Evolutionary conservation across 176 grass and related monocot species (phyloP), one percentile per base, ranked within the genome.

Genomic region (Oryza longistaminata): DNA sequence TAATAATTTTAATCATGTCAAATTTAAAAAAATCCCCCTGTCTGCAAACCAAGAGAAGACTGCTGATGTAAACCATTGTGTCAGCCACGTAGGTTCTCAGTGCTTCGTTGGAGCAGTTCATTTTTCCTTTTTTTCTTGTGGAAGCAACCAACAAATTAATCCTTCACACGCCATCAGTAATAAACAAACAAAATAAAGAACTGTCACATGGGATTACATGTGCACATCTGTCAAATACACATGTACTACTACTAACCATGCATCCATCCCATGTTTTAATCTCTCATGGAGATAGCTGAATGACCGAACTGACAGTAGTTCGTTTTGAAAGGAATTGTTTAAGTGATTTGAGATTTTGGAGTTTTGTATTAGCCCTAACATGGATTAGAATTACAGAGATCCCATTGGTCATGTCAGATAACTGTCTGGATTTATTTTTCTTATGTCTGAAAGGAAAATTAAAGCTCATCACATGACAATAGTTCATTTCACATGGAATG

Each of bases 21-120:
- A 4, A 10, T 64, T 17, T 0, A 52, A 76, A 77, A 77, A 73
- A 50, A 35, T 4, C 0, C 44, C 7, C 7, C 2, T 8, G n/a
- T 46, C 7, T n/a, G 19, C 40, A 13, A 71, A n/a, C 76, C 69
- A 16, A 74, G 44, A 43, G 52, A 43, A 45, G 58, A 29, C 29
- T n/a, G 80, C 21, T 72, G 88, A 82, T 26, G 78, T 15, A 67
- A 71, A 9, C 29, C 42, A 22, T 11, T 39, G 72, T 82, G 83
- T 82, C 79, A 90, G 34, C 88, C 83, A 90, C 88, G 88, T 26
- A 78, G 73, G 21, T 73, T 13, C 50, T 24, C 29, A 0, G 60
- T 33, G 34, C 21, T 48, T 67, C 19, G 81, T 84, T 70, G 52
- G 27, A 81, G 65, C 26, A 21, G 53, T 45, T 86, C 42, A 66